Percentiles rank a stretch among this genome's conserved stretches.
Evolutionary conservation across 2,329 filamentous ascomycete species (phyloP).

Genomic region (Arthrobotrys musiformis): DNA sequence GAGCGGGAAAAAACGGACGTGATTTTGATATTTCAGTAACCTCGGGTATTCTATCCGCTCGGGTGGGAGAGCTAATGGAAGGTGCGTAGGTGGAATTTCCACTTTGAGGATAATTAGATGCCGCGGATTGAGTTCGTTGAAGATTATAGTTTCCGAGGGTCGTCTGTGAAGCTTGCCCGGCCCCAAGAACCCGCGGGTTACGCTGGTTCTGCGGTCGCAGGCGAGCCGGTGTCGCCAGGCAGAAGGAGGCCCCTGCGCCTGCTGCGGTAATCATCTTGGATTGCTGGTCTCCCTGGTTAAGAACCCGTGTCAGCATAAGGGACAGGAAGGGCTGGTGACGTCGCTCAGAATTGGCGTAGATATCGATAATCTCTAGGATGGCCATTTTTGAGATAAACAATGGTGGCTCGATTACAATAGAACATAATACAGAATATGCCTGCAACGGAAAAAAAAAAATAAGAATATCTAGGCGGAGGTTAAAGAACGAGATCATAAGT

Average conservation of each 20-base stretch:
- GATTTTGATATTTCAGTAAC: slow-evolving; percentile 52
- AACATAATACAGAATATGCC: neutral
- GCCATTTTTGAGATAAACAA: slow-evolving; percentile 14
- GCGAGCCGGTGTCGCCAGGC: slow-evolving; percentile 58
- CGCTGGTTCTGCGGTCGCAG: slow-evolving; percentile 59
- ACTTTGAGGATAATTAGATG: slow-evolving; percentile 44
- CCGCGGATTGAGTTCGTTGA: slow-evolving; percentile 38
- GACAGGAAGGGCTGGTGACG: slow-evolving; percentile 27
- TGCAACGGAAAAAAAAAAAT: neutral
- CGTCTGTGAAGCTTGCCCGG: slow-evolving; percentile 45
- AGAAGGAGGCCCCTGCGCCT: slow-evolving; percentile 58
- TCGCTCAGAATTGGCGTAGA: slow-evolving; percentile 28
- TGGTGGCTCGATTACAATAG: neutral
- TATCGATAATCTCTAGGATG: slow-evolving; percentile 42
- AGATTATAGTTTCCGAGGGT: slow-evolving; percentile 46
- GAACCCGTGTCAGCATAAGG: slow-evolving; percentile 41
- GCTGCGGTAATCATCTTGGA: slow-evolving; percentile 60
- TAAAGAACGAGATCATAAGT: slow-evolving; percentile 6
- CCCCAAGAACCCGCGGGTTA: slow-evolving; percentile 45
- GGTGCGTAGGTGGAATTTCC: slow-evolving; percentile 31
- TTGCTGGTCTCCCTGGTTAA: slow-evolving; percentile 47
- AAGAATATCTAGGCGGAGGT: slow-evolving; percentile 23
- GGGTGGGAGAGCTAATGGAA: slow-evolving; percentile 41
- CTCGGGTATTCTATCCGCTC: slow-evolving; percentile 53
- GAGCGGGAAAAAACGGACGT: slow-evolving; percentile 54